Percentiles rank a stretch among this genome's conserved stretches.
phyloP scores from a whole-genome alignment of 164 flowering plant species.

The Taxillus chinensis region DNA sequence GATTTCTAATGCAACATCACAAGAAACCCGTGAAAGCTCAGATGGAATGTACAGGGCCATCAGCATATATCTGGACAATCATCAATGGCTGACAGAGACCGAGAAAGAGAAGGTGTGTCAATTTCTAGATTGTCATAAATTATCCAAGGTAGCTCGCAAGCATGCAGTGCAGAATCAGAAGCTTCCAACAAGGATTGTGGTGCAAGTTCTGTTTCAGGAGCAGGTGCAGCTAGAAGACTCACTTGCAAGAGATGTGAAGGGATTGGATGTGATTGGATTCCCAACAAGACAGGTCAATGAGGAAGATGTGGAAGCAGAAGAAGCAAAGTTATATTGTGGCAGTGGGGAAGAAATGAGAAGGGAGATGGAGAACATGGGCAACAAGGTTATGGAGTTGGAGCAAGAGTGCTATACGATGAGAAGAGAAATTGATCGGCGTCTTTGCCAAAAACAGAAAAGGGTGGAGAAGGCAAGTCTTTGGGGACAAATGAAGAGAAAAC shows the following conservation, averaged over 20 bases:
- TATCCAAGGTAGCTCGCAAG: constrained; percentile 52
- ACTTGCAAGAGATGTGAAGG: constrained; percentile 17
- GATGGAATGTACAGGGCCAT: constrained; percentile 71
- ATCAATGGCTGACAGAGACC: constrained; percentile 38
- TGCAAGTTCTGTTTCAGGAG: constrained; percentile 50
- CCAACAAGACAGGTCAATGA: constrained; percentile 7
- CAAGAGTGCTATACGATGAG: constrained; percentile 38
- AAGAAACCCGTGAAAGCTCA: constrained; percentile 19
- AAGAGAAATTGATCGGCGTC: constrained; percentile 32
- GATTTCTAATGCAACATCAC: constrained; percentile 28
- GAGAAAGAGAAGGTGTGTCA: constrained; percentile 61
- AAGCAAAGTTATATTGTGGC: not conserved
- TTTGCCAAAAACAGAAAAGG: constrained; percentile 9
- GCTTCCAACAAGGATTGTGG: constrained; percentile 52
- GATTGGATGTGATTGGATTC: constrained; percentile 1
- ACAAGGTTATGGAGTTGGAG: constrained; percentile 42
- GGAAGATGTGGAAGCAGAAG: constrained; percentile 12
- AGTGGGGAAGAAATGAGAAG: not conserved
- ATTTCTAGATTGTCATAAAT: constrained; percentile 45
- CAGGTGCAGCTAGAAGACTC: constrained; percentile 52
- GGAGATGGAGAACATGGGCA: constrained; percentile 4
- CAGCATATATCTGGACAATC: constrained; percentile 49
- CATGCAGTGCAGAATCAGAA: constrained; percentile 62
- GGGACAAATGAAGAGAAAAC: constrained; percentile 67
- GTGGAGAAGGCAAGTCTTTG: constrained; percentile 36